Conservation (phyloP, 208 protist genomes). For the Trypanosoma melophagium region DNA sequence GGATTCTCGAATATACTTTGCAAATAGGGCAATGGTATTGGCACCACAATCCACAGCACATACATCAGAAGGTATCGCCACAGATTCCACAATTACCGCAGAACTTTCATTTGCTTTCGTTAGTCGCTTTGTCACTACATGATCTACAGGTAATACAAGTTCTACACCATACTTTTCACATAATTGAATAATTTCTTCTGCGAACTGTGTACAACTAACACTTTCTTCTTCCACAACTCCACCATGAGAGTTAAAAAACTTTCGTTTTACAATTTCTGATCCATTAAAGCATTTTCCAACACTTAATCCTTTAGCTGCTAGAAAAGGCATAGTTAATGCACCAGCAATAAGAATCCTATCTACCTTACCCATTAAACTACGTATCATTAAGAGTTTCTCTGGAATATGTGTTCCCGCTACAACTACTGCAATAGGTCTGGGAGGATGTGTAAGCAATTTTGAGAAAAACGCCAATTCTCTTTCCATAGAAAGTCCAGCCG, state of each 20-base stretch:
- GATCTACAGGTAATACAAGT: constrained; percentile 96
- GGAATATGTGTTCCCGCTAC: constrained; percentile 55
- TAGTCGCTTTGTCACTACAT: constrained; percentile 80
- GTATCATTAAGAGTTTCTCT: constrained; percentile 62
- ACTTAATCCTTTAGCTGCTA: constrained; percentile 53
- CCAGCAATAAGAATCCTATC: constrained; percentile 74
- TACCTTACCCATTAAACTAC: constrained; percentile 61
- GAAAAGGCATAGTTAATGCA: constrained; percentile 61
- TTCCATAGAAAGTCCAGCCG: constrained; percentile 72
- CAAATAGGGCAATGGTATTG: constrained; percentile 80
- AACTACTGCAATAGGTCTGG: constrained; percentile 53
- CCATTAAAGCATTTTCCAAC: constrained; percentile 26
- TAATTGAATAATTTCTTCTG: constrained; percentile 86
- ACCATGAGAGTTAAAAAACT: neutral
- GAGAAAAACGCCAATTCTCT: constrained; percentile 76
- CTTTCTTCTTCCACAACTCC: constrained; percentile 21
- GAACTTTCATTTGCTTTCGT: constrained; percentile 23
- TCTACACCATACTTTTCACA: constrained; percentile 93
- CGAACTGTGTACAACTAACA: constrained; percentile 59
- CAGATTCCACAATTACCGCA: constrained; percentile 41
- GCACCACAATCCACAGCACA: constrained; percentile 93
- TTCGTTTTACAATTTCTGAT: constrained; percentile 17
- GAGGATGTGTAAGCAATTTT: constrained; percentile 64
- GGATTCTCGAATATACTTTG: constrained; percentile 65
- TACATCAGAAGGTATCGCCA: constrained; percentile 51